phyloP scores from a whole-genome alignment of 2,329 filamentous ascomycete genomes.

The Talaromyces amestolkiae region DNA sequence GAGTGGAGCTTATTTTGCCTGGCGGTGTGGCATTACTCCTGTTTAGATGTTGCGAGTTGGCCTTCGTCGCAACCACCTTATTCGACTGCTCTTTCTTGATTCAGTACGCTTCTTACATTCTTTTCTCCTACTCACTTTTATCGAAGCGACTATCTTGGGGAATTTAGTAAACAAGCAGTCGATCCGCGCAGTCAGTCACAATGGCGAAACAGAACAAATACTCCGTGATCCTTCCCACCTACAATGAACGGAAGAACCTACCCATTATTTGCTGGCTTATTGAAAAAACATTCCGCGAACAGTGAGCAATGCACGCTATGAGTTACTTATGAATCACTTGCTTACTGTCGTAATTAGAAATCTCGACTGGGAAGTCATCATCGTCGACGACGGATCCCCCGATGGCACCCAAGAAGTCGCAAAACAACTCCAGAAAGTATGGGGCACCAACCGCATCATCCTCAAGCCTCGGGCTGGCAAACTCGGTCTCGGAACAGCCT shows the following conservation, averaged over 20 bases:
- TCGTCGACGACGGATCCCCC: slow-evolving; percentile 96
- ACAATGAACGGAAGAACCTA: slow-evolving; percentile 96
- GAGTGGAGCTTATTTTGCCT: slow-evolving; percentile 25
- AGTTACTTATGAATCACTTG: background rate
- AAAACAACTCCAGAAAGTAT: slow-evolving; percentile 83
- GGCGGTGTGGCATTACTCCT: slow-evolving; percentile 27
- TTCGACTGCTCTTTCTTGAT: background rate
- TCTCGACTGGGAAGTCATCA: slow-evolving; percentile 94
- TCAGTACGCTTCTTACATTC: background rate
- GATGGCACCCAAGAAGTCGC: slow-evolving; percentile 92
- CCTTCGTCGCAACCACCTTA: slow-evolving; percentile 27
- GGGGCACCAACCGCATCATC: slow-evolving; percentile 69
- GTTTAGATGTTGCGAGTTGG: slow-evolving; percentile 30
- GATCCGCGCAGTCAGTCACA: slow-evolving; percentile 21
- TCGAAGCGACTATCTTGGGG: too few species aligned
- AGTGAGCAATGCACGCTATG: slow-evolving; percentile 54
- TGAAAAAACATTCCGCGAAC: slow-evolving; percentile 83
- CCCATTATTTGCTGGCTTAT: slow-evolving; percentile 94
- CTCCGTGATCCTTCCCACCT: slow-evolving; percentile 95
- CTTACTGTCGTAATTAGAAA: slow-evolving; percentile 55
- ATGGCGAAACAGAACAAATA: slow-evolving; percentile 69
- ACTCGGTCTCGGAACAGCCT: slow-evolving; percentile 93
- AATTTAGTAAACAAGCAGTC: background rate
- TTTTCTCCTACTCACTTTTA: background rate
- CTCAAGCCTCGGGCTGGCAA: slow-evolving; percentile 90